phyloP scores from a whole-genome alignment of 2,329 filamentous ascomycete species.

The Fusarium marasasianum region DNA sequence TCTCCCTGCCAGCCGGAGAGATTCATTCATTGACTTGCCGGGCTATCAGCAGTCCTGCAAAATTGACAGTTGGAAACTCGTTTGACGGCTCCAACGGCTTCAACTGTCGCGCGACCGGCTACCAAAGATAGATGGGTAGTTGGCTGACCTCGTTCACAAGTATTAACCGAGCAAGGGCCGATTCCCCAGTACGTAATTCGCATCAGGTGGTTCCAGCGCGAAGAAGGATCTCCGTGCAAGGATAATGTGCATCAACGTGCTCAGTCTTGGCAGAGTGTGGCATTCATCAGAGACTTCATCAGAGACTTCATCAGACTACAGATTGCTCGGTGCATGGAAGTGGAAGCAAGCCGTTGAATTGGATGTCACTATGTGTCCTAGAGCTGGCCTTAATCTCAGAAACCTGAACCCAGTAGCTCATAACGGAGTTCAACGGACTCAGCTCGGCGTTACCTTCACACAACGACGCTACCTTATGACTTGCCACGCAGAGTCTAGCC shows the following conservation, averaged over 20 bases:
- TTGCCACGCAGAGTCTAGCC: slow-evolving; percentile 23
- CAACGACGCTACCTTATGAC: slow-evolving; percentile 18
- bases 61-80: neutral
- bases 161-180: slow-evolving; percentile 26
- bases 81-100: slow-evolving; percentile 3
- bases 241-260: slow-evolving; percentile 9
- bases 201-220: neutral
- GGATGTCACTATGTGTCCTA: slow-evolving; percentile 16
- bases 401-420: slow-evolving; percentile 6
- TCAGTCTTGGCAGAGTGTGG: slow-evolving; percentile 11
- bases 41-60: neutral
- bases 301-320: neutral
- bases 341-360: slow-evolving; percentile 1
- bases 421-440: slow-evolving; percentile 11
- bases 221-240: slow-evolving; percentile 19
- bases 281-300: neutral
- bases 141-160: slow-evolving; percentile 3
- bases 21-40: neutral
- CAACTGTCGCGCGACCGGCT: slow-evolving; percentile 2
- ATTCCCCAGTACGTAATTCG: slow-evolving; percentile 6
- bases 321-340: slow-evolving; percentile 15
- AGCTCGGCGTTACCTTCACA: slow-evolving; percentile 32
- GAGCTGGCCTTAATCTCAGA: slow-evolving; percentile 9
- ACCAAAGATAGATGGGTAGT: neutral
- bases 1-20: neutral